Evolutionary conservation across 1,284 basidiomycete genomes (phyloP).

Genomic region (Tylopilus sp.): DNA sequence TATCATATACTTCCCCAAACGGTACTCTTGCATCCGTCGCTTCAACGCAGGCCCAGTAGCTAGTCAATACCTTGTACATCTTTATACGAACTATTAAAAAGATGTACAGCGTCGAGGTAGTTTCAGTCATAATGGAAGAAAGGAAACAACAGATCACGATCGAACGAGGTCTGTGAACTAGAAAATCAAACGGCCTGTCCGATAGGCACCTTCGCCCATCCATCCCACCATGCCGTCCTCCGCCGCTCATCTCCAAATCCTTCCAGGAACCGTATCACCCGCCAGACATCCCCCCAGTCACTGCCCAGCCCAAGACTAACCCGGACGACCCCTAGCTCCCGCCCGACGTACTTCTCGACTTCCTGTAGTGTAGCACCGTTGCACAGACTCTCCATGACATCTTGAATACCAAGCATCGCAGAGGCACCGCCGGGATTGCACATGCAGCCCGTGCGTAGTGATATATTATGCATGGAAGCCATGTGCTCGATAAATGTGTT

Average conservation of each 20-base stretch:
- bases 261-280: conserved; percentile 68
- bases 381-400: conserved; percentile 73
- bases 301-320: conserved; percentile 82
- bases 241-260: conserved; percentile 57
- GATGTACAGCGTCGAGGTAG: not conserved
- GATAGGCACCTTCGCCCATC: conserved; percentile 40
- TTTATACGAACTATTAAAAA: too few species aligned
- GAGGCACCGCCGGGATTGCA: conserved; percentile 87
- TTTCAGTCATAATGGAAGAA: not conserved
- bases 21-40: too few species aligned
- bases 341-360: conserved; percentile 70
- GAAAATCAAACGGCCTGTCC: conserved; percentile 41
- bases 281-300: conserved; percentile 80
- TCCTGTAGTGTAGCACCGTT: conserved; percentile 69
- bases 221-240: conserved; percentile 57
- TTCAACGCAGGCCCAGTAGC: too few species aligned
- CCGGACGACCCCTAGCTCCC: conserved; percentile 79
- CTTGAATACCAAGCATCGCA: conserved; percentile 71
- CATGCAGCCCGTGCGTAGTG: conserved; percentile 85
- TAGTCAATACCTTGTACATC: too few species aligned
- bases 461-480: conserved; percentile 72
- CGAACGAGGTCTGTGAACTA: not conserved
- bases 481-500: conserved; percentile 78
- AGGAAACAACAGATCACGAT: too few species aligned
- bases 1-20: too few species aligned